These are phyloP conservation scores for Jacaranda copaia DNA, from an alignment of 257 asterid species.

Conservation along the genomic window DNA sequence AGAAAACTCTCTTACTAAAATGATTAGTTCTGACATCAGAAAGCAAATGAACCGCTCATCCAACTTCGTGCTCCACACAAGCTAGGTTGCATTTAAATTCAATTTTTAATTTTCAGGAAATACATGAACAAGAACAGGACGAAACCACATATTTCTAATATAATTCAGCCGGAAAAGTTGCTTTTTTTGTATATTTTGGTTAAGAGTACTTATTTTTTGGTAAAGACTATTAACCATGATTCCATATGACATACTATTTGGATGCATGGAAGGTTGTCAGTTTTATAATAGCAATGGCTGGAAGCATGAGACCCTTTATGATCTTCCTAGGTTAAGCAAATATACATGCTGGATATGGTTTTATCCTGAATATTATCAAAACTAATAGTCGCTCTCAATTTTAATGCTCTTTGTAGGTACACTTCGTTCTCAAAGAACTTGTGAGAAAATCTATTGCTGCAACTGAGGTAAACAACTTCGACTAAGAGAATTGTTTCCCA, in stretches of 20 bases:
- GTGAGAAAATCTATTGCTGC: constrained; percentile 89
- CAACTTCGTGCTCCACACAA: background rate
- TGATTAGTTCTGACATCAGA: constrained; percentile 3
- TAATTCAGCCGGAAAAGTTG: background rate
- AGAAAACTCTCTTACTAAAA: background rate
- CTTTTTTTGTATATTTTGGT: background rate
- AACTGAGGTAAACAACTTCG: constrained; percentile 64
- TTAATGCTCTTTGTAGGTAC: constrained; percentile 63
- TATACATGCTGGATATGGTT: background rate
- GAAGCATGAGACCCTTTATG: background rate
- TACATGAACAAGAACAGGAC: background rate
- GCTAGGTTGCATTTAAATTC: background rate
- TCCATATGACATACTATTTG: constrained; percentile 13
- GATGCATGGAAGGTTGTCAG: constrained; percentile 13
- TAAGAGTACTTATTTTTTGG: background rate
- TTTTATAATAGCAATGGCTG: background rate
- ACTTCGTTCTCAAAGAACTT: constrained; percentile 85
- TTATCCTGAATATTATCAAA: constrained; percentile 17
- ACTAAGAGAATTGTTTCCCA: constrained; percentile 12
- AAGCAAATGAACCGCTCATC: background rate
- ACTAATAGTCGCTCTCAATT: constrained; percentile 23
- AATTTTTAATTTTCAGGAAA: background rate
- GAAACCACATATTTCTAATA: constrained; percentile 1
- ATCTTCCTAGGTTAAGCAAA: background rate
- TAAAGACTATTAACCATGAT: background rate